phyloP scores from a whole-genome alignment of 1,139 yeast genomes.

The Yamadazyma dushanensis region DNA sequence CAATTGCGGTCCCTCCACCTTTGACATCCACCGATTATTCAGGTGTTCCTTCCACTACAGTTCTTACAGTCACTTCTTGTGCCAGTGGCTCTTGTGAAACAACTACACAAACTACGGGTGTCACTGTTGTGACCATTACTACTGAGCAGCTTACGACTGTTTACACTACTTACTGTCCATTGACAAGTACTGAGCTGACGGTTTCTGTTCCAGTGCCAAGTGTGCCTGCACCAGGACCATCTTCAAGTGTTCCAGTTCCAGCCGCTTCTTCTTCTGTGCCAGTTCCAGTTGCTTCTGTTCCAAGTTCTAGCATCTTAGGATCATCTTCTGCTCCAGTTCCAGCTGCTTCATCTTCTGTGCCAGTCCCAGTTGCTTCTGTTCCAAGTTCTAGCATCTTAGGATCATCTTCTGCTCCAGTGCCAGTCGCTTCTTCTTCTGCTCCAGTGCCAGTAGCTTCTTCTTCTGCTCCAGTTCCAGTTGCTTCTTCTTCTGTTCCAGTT shows the following conservation, averaged over 20 bases:
- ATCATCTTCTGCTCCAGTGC: slow-evolving; percentile 4
- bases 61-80: slow-evolving; percentile 4
- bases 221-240: no score
- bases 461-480: slow-evolving; percentile 9
- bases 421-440: background rate
- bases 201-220: slow-evolving; percentile 3
- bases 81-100: slow-evolving; percentile 3
- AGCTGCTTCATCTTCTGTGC: slow-evolving; percentile 4
- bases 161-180: slow-evolving; percentile 8
- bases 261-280: no score
- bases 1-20: background rate
- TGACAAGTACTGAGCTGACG: slow-evolving; percentile 4
- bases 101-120: slow-evolving; percentile 6
- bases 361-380: slow-evolving; percentile 4
- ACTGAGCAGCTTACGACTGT: background rate
- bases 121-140: slow-evolving; percentile 2
- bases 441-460: slow-evolving; percentile 5
- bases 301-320: background rate
- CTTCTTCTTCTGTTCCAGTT: slow-evolving; percentile 10
- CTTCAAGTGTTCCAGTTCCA: background rate
- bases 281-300: no score
- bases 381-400: slow-evolving; percentile 3
- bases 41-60: slow-evolving; percentile 3
- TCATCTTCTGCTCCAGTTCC: background rate
- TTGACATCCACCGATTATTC: slow-evolving; percentile 1